Conservation (phyloP, 2,329 filamentous ascomycete species). For the Aspergillus ochraceus region DNA sequence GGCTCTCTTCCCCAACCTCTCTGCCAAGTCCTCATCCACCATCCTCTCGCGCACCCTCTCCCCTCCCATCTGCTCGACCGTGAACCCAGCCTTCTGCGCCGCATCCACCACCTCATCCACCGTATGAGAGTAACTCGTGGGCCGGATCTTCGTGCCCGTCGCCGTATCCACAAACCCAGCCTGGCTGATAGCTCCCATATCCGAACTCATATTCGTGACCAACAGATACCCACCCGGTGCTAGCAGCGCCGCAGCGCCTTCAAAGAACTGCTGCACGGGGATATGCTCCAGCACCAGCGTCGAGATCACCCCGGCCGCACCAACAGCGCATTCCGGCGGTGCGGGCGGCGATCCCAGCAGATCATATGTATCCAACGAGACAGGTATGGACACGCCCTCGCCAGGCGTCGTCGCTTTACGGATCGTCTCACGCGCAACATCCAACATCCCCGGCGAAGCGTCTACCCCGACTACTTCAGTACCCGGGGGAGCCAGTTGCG, state of each 20-base stretch:
- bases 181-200: constrained; percentile 61
- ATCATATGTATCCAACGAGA: constrained; percentile 41
- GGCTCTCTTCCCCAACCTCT: constrained; percentile 59
- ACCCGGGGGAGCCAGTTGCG: constrained; percentile 18
- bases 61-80: constrained; percentile 35
- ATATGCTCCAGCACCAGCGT: constrained; percentile 68
- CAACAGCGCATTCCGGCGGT: constrained; percentile 20
- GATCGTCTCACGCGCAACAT: constrained; percentile 48
- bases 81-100: constrained; percentile 49
- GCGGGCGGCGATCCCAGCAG: constrained; percentile 31
- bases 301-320: constrained; percentile 53
- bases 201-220: constrained; percentile 68
- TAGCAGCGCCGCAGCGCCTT: constrained; percentile 46
- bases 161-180: constrained; percentile 61
- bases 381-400: constrained; percentile 1
- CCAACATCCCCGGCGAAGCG: constrained; percentile 58
- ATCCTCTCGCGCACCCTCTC: constrained; percentile 43
- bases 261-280: constrained; percentile 59
- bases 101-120: constrained; percentile 53
- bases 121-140: constrained; percentile 59
- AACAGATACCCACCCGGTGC: constrained; percentile 52
- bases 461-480: constrained; percentile 56
- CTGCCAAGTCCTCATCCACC: constrained; percentile 57
- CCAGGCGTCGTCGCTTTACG: constrained; percentile 7
- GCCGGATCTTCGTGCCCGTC: constrained; percentile 58